Conservation (phyloP, 2,329 filamentous ascomycete genomes). For the Neonectria magnoliae region DNA sequence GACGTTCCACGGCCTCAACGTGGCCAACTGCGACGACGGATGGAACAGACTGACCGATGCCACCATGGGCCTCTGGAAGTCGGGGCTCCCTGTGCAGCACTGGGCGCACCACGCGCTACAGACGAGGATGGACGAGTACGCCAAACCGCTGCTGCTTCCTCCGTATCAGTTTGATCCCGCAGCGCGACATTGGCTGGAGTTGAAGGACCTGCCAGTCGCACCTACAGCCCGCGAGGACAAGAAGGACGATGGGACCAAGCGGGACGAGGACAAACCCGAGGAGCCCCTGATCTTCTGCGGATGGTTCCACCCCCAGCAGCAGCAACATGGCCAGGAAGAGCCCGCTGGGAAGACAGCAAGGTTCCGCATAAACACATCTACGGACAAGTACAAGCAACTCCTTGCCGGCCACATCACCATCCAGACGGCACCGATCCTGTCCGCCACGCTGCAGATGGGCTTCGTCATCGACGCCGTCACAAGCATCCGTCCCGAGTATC, state of each 20-base stretch:
- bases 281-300: background rate
- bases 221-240: background rate
- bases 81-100: background rate
- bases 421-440: conserved; percentile 7
- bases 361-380: conserved; percentile 9
- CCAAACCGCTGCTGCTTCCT: conserved; percentile 6
- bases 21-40: background rate
- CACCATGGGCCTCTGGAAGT: conserved; percentile 10
- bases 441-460: conserved; percentile 3
- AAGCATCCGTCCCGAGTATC: background rate
- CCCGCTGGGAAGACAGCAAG: background rate
- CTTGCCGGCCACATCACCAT: conserved; percentile 1
- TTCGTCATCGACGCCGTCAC: conserved; percentile 9
- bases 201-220: background rate
- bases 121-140: background rate
- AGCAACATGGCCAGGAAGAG: background rate
- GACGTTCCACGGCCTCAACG: background rate
- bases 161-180: conserved; percentile 18
- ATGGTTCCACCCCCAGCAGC: background rate
- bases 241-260: background rate
- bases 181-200: conserved; percentile 10
- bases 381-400: background rate
- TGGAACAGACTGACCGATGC: conserved; percentile 5
- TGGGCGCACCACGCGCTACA: conserved; percentile 5
- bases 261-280: background rate